Conservation (phyloP, 768 basidiomycete species). For the Heimioporus sp. region DNA sequence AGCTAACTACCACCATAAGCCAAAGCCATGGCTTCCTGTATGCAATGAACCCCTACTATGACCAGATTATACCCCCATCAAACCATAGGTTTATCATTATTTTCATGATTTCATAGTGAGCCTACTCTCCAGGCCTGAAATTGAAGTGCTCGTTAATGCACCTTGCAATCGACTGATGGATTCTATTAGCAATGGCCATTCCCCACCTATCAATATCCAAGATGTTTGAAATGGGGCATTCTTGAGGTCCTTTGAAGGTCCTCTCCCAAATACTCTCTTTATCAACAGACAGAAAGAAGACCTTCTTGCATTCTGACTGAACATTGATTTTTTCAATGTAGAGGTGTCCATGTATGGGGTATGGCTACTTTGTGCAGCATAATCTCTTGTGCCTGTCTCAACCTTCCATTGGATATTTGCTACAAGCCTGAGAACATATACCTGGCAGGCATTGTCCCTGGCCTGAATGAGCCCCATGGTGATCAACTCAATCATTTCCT, state of each 20-base stretch:
- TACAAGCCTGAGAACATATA: constrained; percentile 13
- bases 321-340: constrained; percentile 3
- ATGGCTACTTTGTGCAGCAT: neutral
- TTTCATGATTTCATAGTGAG: constrained; percentile 1
- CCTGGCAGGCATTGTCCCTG: constrained; percentile 28
- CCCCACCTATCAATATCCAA: neutral
- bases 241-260: neutral
- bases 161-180: constrained; percentile 1
- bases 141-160: neutral
- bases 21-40: neutral
- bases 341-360: neutral
- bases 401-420: neutral
- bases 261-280: neutral
- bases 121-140: neutral
- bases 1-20: neutral
- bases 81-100: constrained; percentile 7
- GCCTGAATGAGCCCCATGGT: constrained; percentile 25
- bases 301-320: neutral
- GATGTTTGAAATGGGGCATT: neutral
- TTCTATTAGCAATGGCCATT: neutral
- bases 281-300: neutral
- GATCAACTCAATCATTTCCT: constrained; percentile 33
- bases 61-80: neutral
- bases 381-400: constrained; percentile 1
- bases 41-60: neutral